These are phyloP conservation scores for Epithele typhae DNA, from an alignment of 768 basidiomycete genomes.

Conservation along the genomic window DNA sequence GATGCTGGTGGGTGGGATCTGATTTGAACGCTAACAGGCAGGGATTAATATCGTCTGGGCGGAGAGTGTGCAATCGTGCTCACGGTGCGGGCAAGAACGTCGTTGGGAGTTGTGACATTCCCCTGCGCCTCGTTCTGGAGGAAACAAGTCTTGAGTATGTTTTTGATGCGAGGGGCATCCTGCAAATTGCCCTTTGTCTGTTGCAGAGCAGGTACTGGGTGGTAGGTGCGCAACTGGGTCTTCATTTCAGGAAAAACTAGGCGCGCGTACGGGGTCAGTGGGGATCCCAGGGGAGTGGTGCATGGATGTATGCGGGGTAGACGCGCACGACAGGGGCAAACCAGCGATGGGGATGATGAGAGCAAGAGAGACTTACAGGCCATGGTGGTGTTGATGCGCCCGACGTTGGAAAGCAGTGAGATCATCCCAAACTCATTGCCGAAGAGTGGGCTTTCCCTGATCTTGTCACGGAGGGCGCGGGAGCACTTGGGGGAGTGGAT, in stretches of 20 bases:
- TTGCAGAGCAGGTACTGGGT: constrained; percentile 71
- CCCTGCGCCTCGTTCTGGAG: constrained; percentile 41
- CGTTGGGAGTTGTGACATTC: constrained; percentile 49
- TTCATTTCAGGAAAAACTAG: constrained; percentile 79
- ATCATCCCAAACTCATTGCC: constrained; percentile 73
- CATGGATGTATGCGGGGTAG: too few species aligned
- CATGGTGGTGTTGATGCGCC: constrained; percentile 77
- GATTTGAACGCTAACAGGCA: constrained; percentile 32
- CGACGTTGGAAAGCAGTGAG: constrained; percentile 71
- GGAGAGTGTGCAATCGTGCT: constrained; percentile 19
- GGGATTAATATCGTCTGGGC: not conserved
- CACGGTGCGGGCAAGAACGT: constrained; percentile 53
- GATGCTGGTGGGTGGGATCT: constrained; percentile 63
- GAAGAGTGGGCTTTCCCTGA: constrained; percentile 54
- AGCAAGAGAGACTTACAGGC: constrained; percentile 54
- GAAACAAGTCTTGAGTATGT: constrained; percentile 60
- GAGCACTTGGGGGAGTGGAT: constrained; percentile 62
- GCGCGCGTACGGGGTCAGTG: constrained; percentile 1
- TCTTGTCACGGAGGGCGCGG: constrained; percentile 67
- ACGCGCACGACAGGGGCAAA: too few species aligned
- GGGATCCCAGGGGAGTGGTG: too few species aligned
- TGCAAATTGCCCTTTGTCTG: constrained; percentile 66
- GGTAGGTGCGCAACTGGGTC: constrained; percentile 71
- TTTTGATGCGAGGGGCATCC: constrained; percentile 77
- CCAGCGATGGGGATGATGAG: not conserved